Base-by-base conservation (phyloP, 768 basidiomycete genomes). In the Suillus sp. region DNA sequence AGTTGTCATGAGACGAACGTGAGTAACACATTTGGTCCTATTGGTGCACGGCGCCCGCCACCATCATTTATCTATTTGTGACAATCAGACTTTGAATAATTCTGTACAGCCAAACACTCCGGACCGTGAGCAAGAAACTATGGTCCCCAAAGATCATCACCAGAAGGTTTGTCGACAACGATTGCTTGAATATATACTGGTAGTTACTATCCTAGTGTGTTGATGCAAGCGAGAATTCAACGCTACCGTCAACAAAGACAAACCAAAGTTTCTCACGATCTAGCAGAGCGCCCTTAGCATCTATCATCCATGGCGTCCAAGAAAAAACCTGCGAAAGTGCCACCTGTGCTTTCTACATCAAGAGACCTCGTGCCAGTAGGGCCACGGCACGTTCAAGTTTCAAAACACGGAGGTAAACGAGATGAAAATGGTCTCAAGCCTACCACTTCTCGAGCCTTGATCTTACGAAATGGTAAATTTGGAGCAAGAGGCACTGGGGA, bases 381-480 rank as follows among this genome's bases (percentile, higher is more conserved):
- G n/a, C 81, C 84, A 14, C 78, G 80, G 64, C 79, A 87, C 56
- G 76, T 90, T 14, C 74, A 78, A 66, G 68, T 63, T 7, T 57
- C 56, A n/a, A 74, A 68, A 55, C 65, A 70, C 25, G 66, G 72
- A 35, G 59, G 75, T 10, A 83, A 83, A 65, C 81, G 83, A 59
- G 79, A 84, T 59, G 80, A 79, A 69, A 75, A 84, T 65, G 81
- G 82, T 38, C 76, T 83, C 62, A 81, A 80, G 66, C 89, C 88
- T 0, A 85, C 87, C 1, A 92, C 91, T 0, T 79, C 83, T n/a
- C 86, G 88, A 48, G 91, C 92, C 32, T 81, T 93, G 60, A 73
- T 92, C 61, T 75, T 93, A 66, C 84, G 92, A 66, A 89, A 91
- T 69, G 89, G 88, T 47, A 92, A 91, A 70, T 76, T 88, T 75